These are phyloP conservation scores for Rhizopogon vesiculosus DNA, from an alignment of 768 basidiomycete species.

Conservation along the genomic window DNA sequence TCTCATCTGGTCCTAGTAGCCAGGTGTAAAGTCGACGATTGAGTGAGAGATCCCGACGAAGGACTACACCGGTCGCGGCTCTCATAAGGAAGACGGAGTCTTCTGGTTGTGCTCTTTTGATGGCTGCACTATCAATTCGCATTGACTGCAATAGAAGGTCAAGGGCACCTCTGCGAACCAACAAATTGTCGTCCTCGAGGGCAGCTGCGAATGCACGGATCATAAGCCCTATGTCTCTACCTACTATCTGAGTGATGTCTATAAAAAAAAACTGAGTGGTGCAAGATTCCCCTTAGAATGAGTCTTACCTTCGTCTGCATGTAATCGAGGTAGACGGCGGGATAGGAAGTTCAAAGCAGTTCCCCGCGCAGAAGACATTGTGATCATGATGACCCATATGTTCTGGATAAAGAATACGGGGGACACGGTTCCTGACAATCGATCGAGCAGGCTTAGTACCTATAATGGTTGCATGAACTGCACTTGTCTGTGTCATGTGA, in stretches of 20 bases:
- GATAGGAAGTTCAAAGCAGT: conserved; percentile 86
- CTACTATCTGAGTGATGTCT: conserved; percentile 72
- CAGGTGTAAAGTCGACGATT: conserved; percentile 92
- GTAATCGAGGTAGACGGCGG: conserved; percentile 68
- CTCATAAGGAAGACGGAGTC: conserved; percentile 84
- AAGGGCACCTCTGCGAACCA: conserved; percentile 82
- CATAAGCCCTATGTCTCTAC: conserved; percentile 88
- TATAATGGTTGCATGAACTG: conserved; percentile 25
- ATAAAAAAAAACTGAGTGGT: conserved; percentile 4
- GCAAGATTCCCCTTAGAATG: background rate
- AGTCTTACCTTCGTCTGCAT: conserved; percentile 62
- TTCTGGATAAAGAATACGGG: conserved; percentile 93
- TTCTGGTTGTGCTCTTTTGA: conserved; percentile 62
- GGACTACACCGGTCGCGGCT: conserved; percentile 81
- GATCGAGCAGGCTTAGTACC: conserved; percentile 79
- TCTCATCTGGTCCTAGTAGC: conserved; percentile 83
- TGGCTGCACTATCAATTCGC: conserved; percentile 64
- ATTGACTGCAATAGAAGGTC: conserved; percentile 81
- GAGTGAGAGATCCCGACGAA: conserved; percentile 88
- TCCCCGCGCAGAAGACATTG: conserved; percentile 79
- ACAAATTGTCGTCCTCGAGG: conserved; percentile 88
- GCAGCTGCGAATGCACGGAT: conserved; percentile 88
- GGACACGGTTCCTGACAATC: conserved; percentile 78
- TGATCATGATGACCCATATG: conserved; percentile 90
- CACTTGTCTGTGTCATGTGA: background rate